Base-by-base conservation (phyloP, 1,284 basidiomycete species). In the Megacollybia platyphylla region DNA sequence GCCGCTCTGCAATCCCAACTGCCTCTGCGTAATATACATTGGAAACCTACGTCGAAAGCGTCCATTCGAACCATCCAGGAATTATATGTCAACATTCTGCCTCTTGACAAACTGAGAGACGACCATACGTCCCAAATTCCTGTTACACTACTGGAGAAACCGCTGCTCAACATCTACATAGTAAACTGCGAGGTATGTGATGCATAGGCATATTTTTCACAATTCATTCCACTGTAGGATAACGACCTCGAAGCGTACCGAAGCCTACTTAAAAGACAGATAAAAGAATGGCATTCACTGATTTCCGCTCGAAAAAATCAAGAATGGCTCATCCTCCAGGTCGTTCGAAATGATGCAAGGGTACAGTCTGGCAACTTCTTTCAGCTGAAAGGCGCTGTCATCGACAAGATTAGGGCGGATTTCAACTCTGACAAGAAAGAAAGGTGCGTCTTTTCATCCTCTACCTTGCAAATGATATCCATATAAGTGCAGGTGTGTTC, bases 401-500 rank as follows among this genome's bases (percentile, higher is more conserved):
- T 96, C 44, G 93, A 97, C 60, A 94, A 92, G 62, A 73, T 97
- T 40, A 84, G 76, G 57, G 78, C 88, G 2, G 96, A 98, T 63
- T 97, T 97, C 59, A 97, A 96, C 54, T 57, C 71, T 0, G 86
- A 87, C 50, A 94, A 90, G 59, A 76, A 81, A 43, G 93, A 97
- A 55, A 74, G 90, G 89, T 91, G 49, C 48, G 65, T 49, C 37
- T 52, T 11, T 45, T 52, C 32, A 42, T 47, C 38, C 10, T 20
- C 45, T 42, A n/a, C 46, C 39, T 5, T 47, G 46, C 5, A n/a
- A 15, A n/a, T 17, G n/a, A 30, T n/a, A 30, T 6, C 3, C 24
- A 43, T 27, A 41, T 20, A 36, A 5, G 38, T 27, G 20, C 52
- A 88, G 90, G 60, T 89, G 88, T 57, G 74, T 87, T 30, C 84